Percentiles rank a stretch among this genome's conserved stretches.
Conservation (phyloP, 257 asterid species). For the Ballota nigra region DNA sequence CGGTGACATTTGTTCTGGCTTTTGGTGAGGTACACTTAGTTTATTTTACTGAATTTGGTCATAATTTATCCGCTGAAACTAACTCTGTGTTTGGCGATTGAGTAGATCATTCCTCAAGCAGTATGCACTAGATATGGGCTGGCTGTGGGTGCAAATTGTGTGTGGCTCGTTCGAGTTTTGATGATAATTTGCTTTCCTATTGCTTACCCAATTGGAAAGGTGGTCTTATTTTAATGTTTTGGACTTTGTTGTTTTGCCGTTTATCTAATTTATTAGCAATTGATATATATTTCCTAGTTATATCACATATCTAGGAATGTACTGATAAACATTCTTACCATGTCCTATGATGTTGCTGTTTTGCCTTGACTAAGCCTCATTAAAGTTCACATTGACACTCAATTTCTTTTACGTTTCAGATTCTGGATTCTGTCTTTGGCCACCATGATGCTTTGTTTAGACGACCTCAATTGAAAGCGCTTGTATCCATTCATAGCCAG, state of each 20-base stretch:
- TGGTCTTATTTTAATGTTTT: conserved; percentile 15
- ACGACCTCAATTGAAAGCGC: conserved; percentile 95
- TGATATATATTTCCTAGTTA: neutral
- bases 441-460: conserved; percentile 80
- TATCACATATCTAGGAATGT: neutral
- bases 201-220: conserved; percentile 94
- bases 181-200: conserved; percentile 88
- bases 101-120: conserved; percentile 91
- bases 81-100: conserved; percentile 23
- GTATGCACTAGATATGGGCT: conserved; percentile 88
- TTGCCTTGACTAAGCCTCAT: neutral
- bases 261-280: neutral
- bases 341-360: neutral
- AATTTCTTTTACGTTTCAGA: conserved; percentile 31
- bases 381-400: neutral
- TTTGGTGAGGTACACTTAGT: conserved; percentile 85
- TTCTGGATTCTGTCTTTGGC: conserved; percentile 83
- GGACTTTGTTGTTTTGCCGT: no score
- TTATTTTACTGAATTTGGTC: neutral
- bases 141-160: conserved; percentile 94
- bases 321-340: neutral
- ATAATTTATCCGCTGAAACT: conserved; percentile 4
- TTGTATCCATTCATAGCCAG: conserved; percentile 86
- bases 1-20: conserved; percentile 94
- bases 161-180: conserved; percentile 87